A percentile compares a stretch with the other conserved stretches of the same genome.
Conservation (phyloP, 2,329 filamentous ascomycete species). For the Epichloe elymi region DNA sequence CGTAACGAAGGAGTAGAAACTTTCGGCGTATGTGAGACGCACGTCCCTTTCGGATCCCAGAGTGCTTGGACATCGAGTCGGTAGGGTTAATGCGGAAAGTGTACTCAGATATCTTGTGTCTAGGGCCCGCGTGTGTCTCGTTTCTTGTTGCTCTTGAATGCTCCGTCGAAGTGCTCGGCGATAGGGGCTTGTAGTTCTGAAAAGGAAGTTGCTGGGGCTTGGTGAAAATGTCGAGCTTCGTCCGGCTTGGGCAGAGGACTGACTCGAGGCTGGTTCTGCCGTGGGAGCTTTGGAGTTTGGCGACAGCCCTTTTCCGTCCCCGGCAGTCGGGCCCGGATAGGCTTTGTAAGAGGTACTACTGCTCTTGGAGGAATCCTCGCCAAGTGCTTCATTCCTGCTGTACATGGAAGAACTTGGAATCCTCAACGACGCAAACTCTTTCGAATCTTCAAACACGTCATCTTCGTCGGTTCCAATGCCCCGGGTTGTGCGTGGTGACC, state of each 20-base stretch:
- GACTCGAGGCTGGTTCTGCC: conserved; percentile 4
- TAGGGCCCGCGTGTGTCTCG: conserved; percentile 11
- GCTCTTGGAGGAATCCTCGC: not conserved
- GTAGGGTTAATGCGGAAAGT: conserved; percentile 26
- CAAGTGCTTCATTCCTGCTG: not conserved
- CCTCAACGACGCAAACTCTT: not conserved
- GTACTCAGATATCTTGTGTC: conserved; percentile 27
- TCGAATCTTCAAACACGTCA: conserved; percentile 16
- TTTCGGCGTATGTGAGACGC: conserved; percentile 30
- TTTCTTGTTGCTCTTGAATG: conserved; percentile 25
- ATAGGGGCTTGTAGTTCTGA: conserved; percentile 42
- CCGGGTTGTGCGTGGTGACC: conserved; percentile 19
- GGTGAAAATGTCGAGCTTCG: conserved; percentile 38
- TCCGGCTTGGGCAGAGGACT: conserved; percentile 21
- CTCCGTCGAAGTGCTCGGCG: conserved; percentile 35
- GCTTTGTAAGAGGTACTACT: conserved; percentile 1
- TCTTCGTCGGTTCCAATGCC: conserved; percentile 21
- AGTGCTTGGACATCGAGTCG: conserved; percentile 25
- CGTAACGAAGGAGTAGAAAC: conserved; percentile 30
- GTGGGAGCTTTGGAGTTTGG: not conserved
- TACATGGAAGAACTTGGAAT: not conserved
- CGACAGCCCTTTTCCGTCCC: conserved; percentile 5
- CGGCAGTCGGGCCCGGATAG: conserved; percentile 7
- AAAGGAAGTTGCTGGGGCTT: conserved; percentile 36
- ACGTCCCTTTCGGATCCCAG: conserved; percentile 25